Evolutionary conservation across 2,329 filamentous ascomycete genomes (phyloP), one percentile per base, ranked within the genome.

Genomic region (Sporothrix schenckii): DNA sequence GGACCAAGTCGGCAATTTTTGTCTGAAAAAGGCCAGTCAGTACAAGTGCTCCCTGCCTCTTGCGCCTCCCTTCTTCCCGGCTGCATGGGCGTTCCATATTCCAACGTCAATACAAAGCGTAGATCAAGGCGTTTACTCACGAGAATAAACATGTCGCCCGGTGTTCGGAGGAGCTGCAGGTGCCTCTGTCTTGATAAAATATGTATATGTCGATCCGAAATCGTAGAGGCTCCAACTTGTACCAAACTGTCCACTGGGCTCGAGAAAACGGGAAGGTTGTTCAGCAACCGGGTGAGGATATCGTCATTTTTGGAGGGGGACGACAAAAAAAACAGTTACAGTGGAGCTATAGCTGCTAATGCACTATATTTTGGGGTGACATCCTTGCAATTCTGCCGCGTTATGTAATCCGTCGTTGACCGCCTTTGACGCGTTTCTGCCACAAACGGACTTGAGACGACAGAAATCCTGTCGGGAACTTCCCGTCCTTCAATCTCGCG

Each of bases 1-100:
- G 92, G 75, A 99, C 93, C 75, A 99, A 86, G 83, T 99, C 95
- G 75, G 93, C 91, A 76, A 99, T 89, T 75, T 95, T 97, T 56
- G 93, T 95, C 95, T 97, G 73, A 49, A 3, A 14, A 1, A 14
- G 50, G 5, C n/a, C 11, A 63, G 58, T 27, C 24, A 27, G 9
- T 27, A 19, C 7, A 3, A 13, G 24, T 21, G 21, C 6, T 41
- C 19, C 7, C 16, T 41, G 5, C 14, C 11, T 58, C 16, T n/a
- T 58, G 16, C 6, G n/a, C 9, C 16, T 39, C 4, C n/a, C 49
- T 50, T 61, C n/a, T 21, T 39, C 4, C 21, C 16, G 9, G 19
- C 4, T 56, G 21, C 52, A 30, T 54, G 41, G 13, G 13, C 27
- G 34, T 34, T 21, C 27, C 27, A 34, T 27, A 24, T 16, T 34